A percentile compares a stretch with the other conserved stretches of the same genome.
These are phyloP conservation scores for Tuber indicum DNA, from an alignment of 495 filamentous ascomycete species.

Conservation along the genomic window DNA sequence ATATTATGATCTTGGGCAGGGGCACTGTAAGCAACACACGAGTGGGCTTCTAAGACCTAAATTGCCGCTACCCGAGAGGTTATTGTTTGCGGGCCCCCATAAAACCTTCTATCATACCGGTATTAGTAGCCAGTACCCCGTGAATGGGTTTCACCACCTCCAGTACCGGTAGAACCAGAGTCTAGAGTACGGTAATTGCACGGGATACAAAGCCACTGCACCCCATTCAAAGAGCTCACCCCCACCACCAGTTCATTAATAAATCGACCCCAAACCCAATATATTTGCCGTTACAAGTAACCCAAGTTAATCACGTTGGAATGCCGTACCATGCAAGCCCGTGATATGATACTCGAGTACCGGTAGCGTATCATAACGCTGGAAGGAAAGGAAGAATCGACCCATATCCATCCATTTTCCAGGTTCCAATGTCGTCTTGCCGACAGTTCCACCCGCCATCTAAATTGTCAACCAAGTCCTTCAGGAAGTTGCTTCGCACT, in stretches of 20 bases:
- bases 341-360: no score
- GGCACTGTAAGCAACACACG: background rate
- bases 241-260: background rate
- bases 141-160: background rate
- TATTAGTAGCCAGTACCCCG: background rate
- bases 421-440: background rate
- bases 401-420: background rate
- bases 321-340: background rate
- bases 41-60: background rate
- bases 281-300: background rate
- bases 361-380: background rate
- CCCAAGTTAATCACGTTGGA: background rate
- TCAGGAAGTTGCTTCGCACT: background rate
- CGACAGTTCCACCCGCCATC: background rate
- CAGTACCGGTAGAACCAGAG: background rate
- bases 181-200: background rate
- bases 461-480: background rate
- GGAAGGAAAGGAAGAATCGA: background rate
- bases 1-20: background rate
- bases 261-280: background rate
- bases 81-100: background rate
- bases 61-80: background rate
- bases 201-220: background rate
- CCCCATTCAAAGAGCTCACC: constrained; percentile 4
- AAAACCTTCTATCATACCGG: background rate